Base-by-base conservation (phyloP, 192 early-diverging fungal species). In the Kappamyces sp. region DNA sequence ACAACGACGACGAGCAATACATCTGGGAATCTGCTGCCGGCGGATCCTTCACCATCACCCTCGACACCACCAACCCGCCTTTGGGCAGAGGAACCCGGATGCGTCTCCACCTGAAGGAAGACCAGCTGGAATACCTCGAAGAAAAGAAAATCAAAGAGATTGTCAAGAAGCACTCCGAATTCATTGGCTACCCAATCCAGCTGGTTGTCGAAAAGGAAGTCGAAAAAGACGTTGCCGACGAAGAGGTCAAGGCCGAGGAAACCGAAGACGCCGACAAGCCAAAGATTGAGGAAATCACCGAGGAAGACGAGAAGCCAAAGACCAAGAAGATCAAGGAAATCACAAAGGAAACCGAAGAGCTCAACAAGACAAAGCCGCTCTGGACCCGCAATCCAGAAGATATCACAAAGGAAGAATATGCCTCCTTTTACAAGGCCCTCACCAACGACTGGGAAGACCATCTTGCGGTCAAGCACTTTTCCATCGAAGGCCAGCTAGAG, bases 121-220 rank as follows among this genome's bases (percentile, higher is more conserved):
- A 97, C 75, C 91, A 91, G 74, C 61, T 84, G 57, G 94, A 98
- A 77, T 98, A 94, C 81, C 87, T 98, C 64, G 94, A 98, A 80
- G 94, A 96, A 86, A 90, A 90, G 80, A 86, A 86, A 69, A 95
- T 99, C 80, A 95, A 96, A 84, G 94, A 98, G 69, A 88, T 97
- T 59, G 88, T 99, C 77, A 96, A 98, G 88, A 97, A 96, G 87
- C 93, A 99, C 89, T 99, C 96, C 64, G 95, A 98, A 73, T 99
- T 98, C 79, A 99, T 99, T 68, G 86, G 87, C 59, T 97, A 96
- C 87, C 91, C 94, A 57, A 99, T 99, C 77, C 84, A 96, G 73
- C 89, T 99, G 49, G 77, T 88, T 35, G 91, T 91, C 66, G 85
- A 88, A 76, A 96, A 96, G 88, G 93, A 98, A 79, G 88, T 90